Conservation (phyloP, 129 eudicot species). For the Apium graveolens region DNA sequence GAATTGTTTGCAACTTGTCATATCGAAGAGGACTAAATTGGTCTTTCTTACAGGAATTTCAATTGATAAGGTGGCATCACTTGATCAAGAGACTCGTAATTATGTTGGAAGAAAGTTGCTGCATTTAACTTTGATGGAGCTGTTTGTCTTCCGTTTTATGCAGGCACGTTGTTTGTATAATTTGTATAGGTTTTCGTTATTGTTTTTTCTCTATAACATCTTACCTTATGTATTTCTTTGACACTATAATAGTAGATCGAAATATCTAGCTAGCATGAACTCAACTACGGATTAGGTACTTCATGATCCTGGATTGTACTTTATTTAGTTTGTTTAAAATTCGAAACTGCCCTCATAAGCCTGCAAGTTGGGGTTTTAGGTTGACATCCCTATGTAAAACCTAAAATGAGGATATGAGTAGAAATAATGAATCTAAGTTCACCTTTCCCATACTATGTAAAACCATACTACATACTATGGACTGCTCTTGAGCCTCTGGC, state of each 20-base stretch:
- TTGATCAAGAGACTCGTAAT: constrained; percentile 83
- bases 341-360: not conserved
- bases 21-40: not conserved
- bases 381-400: not conserved
- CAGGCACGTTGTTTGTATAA: constrained; percentile 47
- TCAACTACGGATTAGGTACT: not conserved
- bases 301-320: not conserved
- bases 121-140: constrained; percentile 84
- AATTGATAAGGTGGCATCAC: constrained; percentile 76
- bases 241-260: not conserved
- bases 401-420: not conserved
- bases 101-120: constrained; percentile 82
- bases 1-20: not conserved
- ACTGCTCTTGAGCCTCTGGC: not conserved
- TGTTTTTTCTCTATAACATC: not conserved
- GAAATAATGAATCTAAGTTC: not conserved
- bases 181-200: not conserved
- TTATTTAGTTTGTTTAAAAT: not conserved
- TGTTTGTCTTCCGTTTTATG: constrained; percentile 90
- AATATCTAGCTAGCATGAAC: not conserved
- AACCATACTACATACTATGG: not conserved
- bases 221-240: not conserved
- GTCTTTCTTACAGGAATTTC: constrained; percentile 57
- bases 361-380: not conserved
- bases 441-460: not conserved